Conservation (phyloP, 345 rosid species). For the Moringa oleifera region DNA sequence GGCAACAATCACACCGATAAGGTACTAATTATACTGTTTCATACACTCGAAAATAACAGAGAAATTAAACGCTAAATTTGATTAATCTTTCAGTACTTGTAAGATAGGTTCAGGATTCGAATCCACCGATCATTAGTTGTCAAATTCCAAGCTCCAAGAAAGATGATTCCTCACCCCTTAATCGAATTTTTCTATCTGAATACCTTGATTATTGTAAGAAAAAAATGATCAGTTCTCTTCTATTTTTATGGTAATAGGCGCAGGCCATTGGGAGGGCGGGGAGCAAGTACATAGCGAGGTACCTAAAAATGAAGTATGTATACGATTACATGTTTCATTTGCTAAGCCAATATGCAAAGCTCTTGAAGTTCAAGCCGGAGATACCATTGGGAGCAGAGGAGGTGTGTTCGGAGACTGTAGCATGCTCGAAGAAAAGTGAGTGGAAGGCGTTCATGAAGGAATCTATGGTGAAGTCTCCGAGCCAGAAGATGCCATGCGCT, state of each 20-base stretch:
- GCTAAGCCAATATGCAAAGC: constrained; percentile 36
- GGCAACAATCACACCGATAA: constrained; percentile 22
- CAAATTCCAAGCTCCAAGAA: too few relatives aligned
- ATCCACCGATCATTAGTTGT: too few relatives aligned
- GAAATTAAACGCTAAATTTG: too few relatives aligned
- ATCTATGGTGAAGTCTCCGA: constrained; percentile 44
- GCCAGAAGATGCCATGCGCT: constrained; percentile 33
- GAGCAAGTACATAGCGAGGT: constrained; percentile 36
- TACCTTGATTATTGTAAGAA: too few relatives aligned
- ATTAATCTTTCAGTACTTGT: too few relatives aligned
- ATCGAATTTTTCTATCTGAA: too few relatives aligned
- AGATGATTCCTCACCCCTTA: too few relatives aligned
- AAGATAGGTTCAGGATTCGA: too few relatives aligned
- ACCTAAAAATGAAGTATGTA: constrained; percentile 39
- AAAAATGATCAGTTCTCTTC: too few relatives aligned
- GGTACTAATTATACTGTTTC: too few relatives aligned
- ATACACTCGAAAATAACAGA: too few relatives aligned
- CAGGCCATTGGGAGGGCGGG: constrained; percentile 41
- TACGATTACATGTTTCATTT: constrained; percentile 62
- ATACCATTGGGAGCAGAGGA: constrained; percentile 33
- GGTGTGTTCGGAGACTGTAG: constrained; percentile 38
- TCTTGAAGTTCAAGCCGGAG: constrained; percentile 41
- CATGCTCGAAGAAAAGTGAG: constrained; percentile 29
- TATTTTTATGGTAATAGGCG: constrained; percentile 30
- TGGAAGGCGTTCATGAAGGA: constrained; percentile 39